These are phyloP conservation scores for Phylloporus rhodoxanthus DNA, from an alignment of 768 basidiomycete species.

Conservation along the genomic window DNA sequence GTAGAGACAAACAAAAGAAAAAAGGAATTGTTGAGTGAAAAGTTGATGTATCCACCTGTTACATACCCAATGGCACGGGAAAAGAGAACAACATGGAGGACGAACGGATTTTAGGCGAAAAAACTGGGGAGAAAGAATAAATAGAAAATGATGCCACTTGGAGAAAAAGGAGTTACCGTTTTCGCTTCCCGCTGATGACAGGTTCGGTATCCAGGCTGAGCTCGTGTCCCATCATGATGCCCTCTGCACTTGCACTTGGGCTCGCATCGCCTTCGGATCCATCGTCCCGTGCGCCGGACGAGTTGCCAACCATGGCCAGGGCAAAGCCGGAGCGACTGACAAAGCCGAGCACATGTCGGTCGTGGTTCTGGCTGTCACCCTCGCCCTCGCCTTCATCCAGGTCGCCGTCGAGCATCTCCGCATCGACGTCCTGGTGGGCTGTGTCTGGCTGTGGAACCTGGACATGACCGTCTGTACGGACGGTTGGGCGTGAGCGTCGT, in stretches of 20 bases:
- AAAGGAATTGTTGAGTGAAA: background rate
- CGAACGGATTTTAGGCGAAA: background rate
- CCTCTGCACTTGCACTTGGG: constrained; percentile 16
- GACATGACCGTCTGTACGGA: constrained; percentile 27
- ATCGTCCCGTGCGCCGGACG: constrained; percentile 13
- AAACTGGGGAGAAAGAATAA: background rate
- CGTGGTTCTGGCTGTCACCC: constrained; percentile 7
- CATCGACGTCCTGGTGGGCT: constrained; percentile 17
- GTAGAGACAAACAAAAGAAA: constrained; percentile 3
- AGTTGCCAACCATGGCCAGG: constrained; percentile 6
- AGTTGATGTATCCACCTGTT: background rate
- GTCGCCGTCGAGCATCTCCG: constrained; percentile 27
- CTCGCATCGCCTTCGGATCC: constrained; percentile 19
- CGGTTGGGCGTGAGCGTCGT: constrained; percentile 17
- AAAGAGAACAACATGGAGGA: background rate
- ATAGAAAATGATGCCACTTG: background rate
- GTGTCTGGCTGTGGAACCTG: constrained; percentile 5
- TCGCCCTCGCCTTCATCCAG: constrained; percentile 13
- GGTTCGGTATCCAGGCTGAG: constrained; percentile 4
- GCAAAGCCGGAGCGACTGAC: constrained; percentile 16
- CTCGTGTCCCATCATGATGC: constrained; percentile 1
- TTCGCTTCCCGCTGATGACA: constrained; percentile 21
- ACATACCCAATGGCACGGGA: constrained; percentile 11
- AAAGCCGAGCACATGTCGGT: constrained; percentile 2
- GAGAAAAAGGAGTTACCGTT: constrained; percentile 9